Percentiles rank a stretch among this genome's conserved stretches.
These are phyloP conservation scores for Colletotrichum aenigma DNA, from an alignment of 2,329 filamentous ascomycete genomes.

Conservation along the genomic window DNA sequence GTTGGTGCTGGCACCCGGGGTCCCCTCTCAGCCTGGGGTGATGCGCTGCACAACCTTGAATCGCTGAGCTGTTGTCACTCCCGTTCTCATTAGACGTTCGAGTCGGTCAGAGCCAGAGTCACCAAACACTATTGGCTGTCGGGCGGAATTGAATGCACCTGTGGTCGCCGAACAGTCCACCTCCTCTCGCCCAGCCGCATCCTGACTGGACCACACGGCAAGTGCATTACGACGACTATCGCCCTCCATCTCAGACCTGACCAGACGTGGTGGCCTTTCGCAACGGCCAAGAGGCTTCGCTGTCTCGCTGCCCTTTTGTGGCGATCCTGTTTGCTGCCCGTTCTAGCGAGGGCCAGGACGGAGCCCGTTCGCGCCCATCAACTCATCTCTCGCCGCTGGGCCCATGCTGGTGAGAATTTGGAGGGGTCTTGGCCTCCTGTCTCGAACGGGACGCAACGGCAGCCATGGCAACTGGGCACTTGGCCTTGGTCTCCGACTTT, in stretches of 20 bases:
- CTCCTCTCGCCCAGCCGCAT: background rate
- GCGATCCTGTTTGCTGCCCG: background rate
- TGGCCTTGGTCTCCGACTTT: background rate
- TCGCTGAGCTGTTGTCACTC: background rate
- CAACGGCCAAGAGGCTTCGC: background rate
- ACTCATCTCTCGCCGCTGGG: background rate
- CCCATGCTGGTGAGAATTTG: background rate
- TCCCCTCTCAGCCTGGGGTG: background rate
- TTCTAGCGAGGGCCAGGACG: background rate
- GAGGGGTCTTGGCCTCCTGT: background rate
- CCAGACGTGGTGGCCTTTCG: background rate
- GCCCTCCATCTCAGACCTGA: background rate
- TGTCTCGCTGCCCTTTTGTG: background rate
- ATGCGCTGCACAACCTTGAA: background rate
- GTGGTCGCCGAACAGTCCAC: background rate
- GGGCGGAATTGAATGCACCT: background rate
- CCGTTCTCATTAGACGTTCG: background rate
- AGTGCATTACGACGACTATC: conserved; percentile 16
- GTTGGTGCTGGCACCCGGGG: background rate
- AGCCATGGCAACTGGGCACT: background rate
- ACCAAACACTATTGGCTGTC: background rate
- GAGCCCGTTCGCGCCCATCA: background rate
- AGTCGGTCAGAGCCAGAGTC: background rate
- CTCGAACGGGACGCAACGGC: background rate
- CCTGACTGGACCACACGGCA: background rate